Conservation (phyloP, 176 grass and related monocot species). For the maize (Zea mays) region DNA sequence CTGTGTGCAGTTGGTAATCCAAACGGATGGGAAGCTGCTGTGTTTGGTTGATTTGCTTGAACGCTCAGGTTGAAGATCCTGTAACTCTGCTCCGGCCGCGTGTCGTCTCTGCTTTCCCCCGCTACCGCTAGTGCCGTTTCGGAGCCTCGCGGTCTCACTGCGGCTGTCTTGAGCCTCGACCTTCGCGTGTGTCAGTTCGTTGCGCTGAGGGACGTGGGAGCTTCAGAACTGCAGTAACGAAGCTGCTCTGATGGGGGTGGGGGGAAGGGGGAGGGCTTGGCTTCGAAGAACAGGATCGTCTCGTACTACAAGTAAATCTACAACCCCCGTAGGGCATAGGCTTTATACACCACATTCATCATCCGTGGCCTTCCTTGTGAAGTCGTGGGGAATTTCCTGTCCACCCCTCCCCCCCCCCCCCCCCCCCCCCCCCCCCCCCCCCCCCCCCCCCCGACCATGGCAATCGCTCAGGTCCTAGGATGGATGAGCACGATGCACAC, state of each 20-base stretch:
- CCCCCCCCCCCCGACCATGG: too few species aligned
- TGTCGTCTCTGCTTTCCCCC: not conserved
- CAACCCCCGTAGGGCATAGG: not conserved
- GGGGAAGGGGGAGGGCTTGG: too few species aligned
- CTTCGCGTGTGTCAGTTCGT: not conserved
- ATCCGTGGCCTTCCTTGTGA: not conserved
- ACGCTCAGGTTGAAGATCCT: not conserved
- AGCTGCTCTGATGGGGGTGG: not conserved
- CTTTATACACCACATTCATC: not conserved
- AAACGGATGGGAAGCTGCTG: not conserved
- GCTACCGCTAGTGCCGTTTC: not conserved
- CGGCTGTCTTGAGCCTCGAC: too few species aligned
- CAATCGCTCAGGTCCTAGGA: not conserved
- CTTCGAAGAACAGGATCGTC: not conserved
- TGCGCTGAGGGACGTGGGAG: not conserved
- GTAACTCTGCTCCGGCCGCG: not conserved
- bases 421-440: too few species aligned
- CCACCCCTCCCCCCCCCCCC: too few species aligned
- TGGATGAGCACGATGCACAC: slow-evolving; percentile 5
- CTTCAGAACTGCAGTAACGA: not conserved
- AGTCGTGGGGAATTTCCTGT: not conserved
- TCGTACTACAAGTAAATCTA: not conserved
- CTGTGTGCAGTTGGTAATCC: not conserved
- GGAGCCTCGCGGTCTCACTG: not conserved
- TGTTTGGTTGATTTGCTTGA: not conserved